Conservation (phyloP, 345 rosid genomes). For the Brassica nigra region DNA sequence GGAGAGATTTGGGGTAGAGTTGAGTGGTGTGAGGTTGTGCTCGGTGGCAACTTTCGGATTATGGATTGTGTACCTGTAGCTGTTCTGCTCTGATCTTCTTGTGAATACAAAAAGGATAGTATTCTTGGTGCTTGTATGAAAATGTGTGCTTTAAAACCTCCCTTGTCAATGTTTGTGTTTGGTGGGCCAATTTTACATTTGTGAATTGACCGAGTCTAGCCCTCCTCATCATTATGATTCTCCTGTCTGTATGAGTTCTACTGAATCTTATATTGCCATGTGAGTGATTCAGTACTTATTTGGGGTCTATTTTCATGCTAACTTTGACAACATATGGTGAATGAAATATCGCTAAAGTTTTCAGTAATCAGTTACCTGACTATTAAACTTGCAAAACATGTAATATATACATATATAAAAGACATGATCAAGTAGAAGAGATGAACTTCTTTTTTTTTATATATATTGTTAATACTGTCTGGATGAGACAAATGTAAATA, state of each 20-base stretch:
- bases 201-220: not conserved
- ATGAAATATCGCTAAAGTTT: not conserved
- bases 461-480: not conserved
- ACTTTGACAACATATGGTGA: not conserved
- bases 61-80: constrained; percentile 36
- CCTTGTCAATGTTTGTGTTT: not conserved
- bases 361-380: no score
- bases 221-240: not conserved
- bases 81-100: constrained; percentile 22
- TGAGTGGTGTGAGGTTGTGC: constrained; percentile 36
- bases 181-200: constrained; percentile 2
- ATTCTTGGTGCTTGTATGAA: not conserved
- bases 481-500: not conserved
- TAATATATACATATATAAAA: no score
- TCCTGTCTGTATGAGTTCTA: not conserved
- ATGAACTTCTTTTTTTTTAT: not conserved
- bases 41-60: constrained; percentile 29
- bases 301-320: not conserved
- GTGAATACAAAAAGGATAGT: not conserved
- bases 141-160: not conserved
- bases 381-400: no score
- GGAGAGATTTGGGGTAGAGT: constrained; percentile 33
- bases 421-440: not conserved
- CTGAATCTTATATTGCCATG: not conserved
- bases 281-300: not conserved